Conservation (phyloP, 192 early-diverging fungal genomes). For the Lobosporangium transversale region DNA sequence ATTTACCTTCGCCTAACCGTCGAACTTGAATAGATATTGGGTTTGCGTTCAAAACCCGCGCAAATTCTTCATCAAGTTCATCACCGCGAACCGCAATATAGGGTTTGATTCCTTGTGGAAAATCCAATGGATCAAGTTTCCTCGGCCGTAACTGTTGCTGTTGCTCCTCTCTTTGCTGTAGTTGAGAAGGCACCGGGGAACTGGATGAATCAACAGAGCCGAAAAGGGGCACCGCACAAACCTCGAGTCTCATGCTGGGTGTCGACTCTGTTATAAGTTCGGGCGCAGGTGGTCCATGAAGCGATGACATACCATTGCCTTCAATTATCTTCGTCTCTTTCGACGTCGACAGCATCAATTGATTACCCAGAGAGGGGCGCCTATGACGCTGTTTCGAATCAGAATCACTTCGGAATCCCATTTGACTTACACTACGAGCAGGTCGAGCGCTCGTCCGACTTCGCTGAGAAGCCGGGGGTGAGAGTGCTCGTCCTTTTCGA, state of each 20-base stretch:
- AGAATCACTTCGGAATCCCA: background rate
- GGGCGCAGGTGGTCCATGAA: slow-evolving; percentile 1
- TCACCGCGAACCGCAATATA: slow-evolving; percentile 60
- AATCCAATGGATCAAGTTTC: background rate
- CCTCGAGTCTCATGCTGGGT: slow-evolving; percentile 10
- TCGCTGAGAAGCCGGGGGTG: background rate
- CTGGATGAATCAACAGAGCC: slow-evolving; percentile 33
- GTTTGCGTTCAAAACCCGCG: slow-evolving; percentile 57
- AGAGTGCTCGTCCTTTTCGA: slow-evolving; percentile 5
- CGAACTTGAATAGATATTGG: slow-evolving; percentile 58
- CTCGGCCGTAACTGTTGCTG: slow-evolving; percentile 6
- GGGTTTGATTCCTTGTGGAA: background rate
- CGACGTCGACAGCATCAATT: background rate
- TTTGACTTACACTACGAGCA: slow-evolving; percentile 11
- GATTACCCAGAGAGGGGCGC: slow-evolving; percentile 8
- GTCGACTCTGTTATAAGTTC: background rate
- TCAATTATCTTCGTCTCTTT: no score
- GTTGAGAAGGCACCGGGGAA: slow-evolving; percentile 20
- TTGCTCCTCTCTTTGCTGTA: slow-evolving; percentile 9
- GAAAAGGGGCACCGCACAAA: background rate
- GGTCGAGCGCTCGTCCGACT: background rate
- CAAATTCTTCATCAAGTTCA: slow-evolving; percentile 63
- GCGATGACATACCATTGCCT: no score
- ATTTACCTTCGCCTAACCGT: slow-evolving; percentile 48
- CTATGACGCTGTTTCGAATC: background rate